Evolutionary conservation across 192 early-diverging fungal species (phyloP).

Genomic region (Coemansia sp.): DNA sequence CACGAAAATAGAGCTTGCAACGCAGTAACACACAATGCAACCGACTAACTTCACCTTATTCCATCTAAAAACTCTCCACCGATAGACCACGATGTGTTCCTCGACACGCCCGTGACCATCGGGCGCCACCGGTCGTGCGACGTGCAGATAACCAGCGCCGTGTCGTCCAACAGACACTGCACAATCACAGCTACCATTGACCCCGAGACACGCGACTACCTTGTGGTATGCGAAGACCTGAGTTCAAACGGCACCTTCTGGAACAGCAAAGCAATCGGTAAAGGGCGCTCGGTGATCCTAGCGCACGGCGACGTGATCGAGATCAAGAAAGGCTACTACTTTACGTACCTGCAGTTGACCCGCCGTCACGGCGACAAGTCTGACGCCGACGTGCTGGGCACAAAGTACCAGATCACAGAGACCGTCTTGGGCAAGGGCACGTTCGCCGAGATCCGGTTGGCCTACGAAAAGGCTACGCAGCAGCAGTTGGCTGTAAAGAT

Average conservation of each 20-base stretch:
- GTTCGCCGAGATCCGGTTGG: conserved; percentile 76
- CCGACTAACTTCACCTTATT: not conserved
- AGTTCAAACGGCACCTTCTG: conserved; percentile 63
- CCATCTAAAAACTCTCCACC: conserved; percentile 10
- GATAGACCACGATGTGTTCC: conserved; percentile 49
- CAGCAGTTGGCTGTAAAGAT: conserved; percentile 81
- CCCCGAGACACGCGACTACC: conserved; percentile 27
- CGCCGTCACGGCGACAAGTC: not conserved
- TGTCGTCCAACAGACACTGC: conserved; percentile 57
- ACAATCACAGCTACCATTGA: conserved; percentile 35
- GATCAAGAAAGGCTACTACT: conserved; percentile 53
- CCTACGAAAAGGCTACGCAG: conserved; percentile 61
- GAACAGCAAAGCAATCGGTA: conserved; percentile 58
- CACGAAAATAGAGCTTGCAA: not conserved
- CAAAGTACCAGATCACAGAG: conserved; percentile 52
- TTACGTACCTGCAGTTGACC: conserved; percentile 41
- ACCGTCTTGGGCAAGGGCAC: conserved; percentile 57
- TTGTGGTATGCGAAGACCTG: conserved; percentile 53
- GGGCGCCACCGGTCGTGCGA: conserved; percentile 53
- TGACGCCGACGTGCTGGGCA: conserved; percentile 12
- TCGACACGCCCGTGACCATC: conserved; percentile 41
- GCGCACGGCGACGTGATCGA: conserved; percentile 60
- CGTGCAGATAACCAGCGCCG: conserved; percentile 41
- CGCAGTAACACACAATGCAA: too few species aligned
- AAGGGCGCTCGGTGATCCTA: conserved; percentile 54